Conservation (phyloP, 345 rosid species). For the Psidium friedrichsthalianum region DNA sequence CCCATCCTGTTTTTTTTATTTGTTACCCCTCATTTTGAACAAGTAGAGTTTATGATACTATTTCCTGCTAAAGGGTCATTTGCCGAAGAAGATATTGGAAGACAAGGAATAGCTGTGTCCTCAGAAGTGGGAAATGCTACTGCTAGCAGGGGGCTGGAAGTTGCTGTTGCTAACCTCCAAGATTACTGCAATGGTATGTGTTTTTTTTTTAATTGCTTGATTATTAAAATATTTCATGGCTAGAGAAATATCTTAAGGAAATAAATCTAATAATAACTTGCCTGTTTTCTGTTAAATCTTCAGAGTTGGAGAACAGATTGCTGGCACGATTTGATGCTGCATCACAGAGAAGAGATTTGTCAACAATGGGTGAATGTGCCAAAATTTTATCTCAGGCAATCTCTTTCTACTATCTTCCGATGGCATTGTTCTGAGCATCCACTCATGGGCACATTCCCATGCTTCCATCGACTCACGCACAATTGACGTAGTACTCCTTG, state of each 20-base stretch:
- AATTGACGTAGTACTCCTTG: background rate
- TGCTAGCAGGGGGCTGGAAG: constrained; percentile 94
- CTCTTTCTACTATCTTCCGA: background rate
- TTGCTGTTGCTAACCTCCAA: constrained; percentile 98
- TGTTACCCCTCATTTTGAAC: background rate
- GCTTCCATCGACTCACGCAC: background rate
- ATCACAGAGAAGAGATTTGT: constrained; percentile 88
- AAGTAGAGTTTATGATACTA: background rate
- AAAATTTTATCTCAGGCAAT: constrained; percentile 94
- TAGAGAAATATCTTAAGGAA: background rate
- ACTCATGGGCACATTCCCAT: background rate
- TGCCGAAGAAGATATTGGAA: constrained; percentile 97
- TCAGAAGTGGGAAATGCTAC: constrained; percentile 74
- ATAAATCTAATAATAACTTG: background rate
- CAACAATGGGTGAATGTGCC: constrained; percentile 98
- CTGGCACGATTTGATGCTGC: constrained; percentile 92
- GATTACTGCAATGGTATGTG: constrained; percentile 95
- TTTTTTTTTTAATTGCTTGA: constrained; percentile 3
- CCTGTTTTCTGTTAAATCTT: constrained; percentile 4
- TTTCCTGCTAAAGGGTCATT: constrained; percentile 49
- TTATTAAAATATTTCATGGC: background rate
- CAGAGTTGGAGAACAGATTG: constrained; percentile 96
- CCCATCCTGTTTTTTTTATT: background rate
- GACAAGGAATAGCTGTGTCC: constrained; percentile 56
- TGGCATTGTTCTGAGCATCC: background rate